These are phyloP conservation scores for Abrus pulchellus DNA, from an alignment of 306 rosid species.

Conservation along the genomic window DNA sequence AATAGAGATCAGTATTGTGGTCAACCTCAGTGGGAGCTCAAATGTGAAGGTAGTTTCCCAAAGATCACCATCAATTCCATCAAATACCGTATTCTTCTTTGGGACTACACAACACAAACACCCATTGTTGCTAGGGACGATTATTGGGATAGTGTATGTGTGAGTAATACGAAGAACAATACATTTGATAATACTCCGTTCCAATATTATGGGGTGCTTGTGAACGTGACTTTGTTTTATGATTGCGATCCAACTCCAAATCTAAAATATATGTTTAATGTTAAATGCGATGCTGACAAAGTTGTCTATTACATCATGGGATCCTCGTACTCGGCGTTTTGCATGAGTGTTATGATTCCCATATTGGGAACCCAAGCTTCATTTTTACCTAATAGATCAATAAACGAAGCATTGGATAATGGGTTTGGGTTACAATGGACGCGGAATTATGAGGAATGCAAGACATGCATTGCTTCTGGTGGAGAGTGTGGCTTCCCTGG, in stretches of 20 bases:
- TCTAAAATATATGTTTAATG: fast-evolving
- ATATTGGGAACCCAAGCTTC: not conserved
- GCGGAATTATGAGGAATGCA: not conserved
- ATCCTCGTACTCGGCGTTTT: fast-evolving
- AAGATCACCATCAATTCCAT: not conserved
- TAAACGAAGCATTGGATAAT: fast-evolving
- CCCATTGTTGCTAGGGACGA: slow-evolving; percentile 53
- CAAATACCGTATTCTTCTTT: slow-evolving; percentile 42
- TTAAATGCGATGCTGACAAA: fast-evolving
- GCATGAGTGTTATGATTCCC: not conserved
- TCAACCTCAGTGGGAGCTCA: not conserved
- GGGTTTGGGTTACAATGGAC: slow-evolving; percentile 48
- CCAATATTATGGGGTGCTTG: not conserved
- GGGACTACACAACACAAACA: not conserved
- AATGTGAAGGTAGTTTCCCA: not conserved
- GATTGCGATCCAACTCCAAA: not conserved
- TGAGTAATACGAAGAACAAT: not conserved
- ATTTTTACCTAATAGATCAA: fast-evolving
- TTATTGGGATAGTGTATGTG: not conserved
- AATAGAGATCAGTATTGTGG: slow-evolving; percentile 44
- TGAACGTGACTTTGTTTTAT: slow-evolving; percentile 21
- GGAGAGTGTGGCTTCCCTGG: slow-evolving; percentile 40
- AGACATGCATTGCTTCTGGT: not conserved
- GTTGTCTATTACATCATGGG: fast-evolving
- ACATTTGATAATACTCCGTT: slow-evolving; percentile 22